phyloP scores from a whole-genome alignment of 305 asterid genomes.

The Fraxinus velutina region DNA sequence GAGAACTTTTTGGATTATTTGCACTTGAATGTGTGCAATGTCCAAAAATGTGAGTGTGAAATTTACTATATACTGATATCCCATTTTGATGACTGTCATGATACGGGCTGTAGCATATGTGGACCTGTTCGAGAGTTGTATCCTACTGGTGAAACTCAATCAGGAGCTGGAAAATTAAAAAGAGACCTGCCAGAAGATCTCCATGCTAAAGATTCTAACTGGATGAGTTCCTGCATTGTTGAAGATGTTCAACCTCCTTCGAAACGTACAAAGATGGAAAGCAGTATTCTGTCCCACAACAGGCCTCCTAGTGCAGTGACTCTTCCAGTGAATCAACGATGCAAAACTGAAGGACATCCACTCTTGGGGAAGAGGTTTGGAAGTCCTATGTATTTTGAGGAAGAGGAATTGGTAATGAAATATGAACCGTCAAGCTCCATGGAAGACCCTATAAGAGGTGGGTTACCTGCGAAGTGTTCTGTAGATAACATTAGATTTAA shows the following conservation, averaged over 20 bases:
- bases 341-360: conserved; percentile 8
- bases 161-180: conserved; percentile 27
- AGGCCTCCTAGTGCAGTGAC: conserved; percentile 28
- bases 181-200: conserved; percentile 18
- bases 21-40: conserved; percentile 36
- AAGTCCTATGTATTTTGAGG: conserved; percentile 19
- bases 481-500: not conserved
- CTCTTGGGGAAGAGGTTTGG: conserved; percentile 21
- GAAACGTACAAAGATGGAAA: conserved; percentile 42
- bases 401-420: conserved; percentile 16
- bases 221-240: not conserved
- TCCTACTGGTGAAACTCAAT: not conserved
- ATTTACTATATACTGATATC: conserved; percentile 23
- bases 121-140: conserved; percentile 27
- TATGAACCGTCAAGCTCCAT: conserved; percentile 17
- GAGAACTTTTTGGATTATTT: conserved; percentile 32
- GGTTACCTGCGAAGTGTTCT: not conserved
- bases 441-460: conserved; percentile 21
- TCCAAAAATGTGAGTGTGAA: conserved; percentile 36
- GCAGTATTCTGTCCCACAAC: conserved; percentile 22
- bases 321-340: not conserved
- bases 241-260: conserved; percentile 31
- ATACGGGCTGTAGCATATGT: conserved; percentile 33
- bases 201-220: conserved; percentile 22
- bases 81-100: conserved; percentile 43